Evolutionary conservation across 371 early-diverging fungal species (phyloP), one percentile per base, ranked within the genome.

Genomic region (Blakeslea trispora): DNA sequence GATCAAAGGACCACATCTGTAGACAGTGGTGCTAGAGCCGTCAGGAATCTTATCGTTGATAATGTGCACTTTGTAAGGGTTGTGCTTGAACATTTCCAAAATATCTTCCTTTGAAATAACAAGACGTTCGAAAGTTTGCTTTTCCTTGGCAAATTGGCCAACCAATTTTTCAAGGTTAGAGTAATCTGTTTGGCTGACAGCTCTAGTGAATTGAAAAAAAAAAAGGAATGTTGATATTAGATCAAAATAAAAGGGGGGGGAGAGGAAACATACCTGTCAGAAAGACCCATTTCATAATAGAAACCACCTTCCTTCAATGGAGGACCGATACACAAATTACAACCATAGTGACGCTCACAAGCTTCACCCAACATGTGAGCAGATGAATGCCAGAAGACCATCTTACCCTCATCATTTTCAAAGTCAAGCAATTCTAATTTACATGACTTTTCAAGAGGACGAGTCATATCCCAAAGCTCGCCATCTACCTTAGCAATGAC

Each of bases 331-430:
- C 98, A 98, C 54, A 99, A 87, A 63, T 95, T 91, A 78, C 95
- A 93, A 52, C 94, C 97, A 68, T 91, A 97, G 81, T 97, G 95
- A 66, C 87, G 86, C 75, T 95, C 97, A 67, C 96, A 94, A 24
- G 99, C 98, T 72, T 98, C 97, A 55, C 99, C 99, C 48, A 99
- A 79, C 69, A 99, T 89, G 78, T 99, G 99, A 2, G 99, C 99
- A 66, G 95, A 94, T n/a, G 98, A 97, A 74, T 99, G 99, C 99
- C 99, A 99, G 76, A 97, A 99, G 14, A 99, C 99, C 68, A 83
- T 82, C 75, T 93, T 91, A 71, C 93, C 99, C 59, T 98, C 98
- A 22, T 89, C 86, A 50, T 91, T 72, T 41, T 98, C 98, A 84
- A 99, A 99, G 61, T 95, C 97, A 24, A 99, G 77, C 39, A 99